phyloP scores from a whole-genome alignment of 2,329 filamentous ascomycete genomes.

The Alternaria tenuissima region DNA sequence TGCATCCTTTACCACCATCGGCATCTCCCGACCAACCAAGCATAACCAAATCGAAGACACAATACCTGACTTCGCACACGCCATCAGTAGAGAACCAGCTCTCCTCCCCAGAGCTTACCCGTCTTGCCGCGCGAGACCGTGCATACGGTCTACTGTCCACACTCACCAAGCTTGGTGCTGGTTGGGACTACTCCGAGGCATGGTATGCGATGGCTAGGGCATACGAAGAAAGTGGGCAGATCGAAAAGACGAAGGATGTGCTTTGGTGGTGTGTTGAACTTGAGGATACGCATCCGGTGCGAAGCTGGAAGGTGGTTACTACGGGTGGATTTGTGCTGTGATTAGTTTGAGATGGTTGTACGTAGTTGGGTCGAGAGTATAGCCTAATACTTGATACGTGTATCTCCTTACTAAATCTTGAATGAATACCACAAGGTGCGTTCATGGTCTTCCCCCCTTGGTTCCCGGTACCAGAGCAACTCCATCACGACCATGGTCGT shows the following conservation, averaged over 20 bases:
- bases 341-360: neutral
- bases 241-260: constrained; percentile 88
- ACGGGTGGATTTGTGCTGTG: constrained; percentile 46
- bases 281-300: constrained; percentile 82
- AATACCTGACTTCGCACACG: constrained; percentile 63
- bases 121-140: constrained; percentile 87
- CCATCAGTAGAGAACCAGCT: constrained; percentile 47
- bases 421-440: too few species aligned
- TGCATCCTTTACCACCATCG: constrained; percentile 15
- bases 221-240: constrained; percentile 85
- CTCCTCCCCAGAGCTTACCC: constrained; percentile 76
- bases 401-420: neutral
- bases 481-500: too few species aligned
- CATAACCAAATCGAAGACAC: constrained; percentile 17
- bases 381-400: neutral
- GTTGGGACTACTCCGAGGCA: constrained; percentile 92
- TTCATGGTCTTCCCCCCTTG: too few species aligned
- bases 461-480: too few species aligned
- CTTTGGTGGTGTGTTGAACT: constrained; percentile 98
- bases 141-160: constrained; percentile 84
- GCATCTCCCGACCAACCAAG: constrained; percentile 15
- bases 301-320: constrained; percentile 76
- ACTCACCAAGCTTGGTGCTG: constrained; percentile 82
- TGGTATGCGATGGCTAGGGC: constrained; percentile 90
- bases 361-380: neutral